A percentile compares a stretch with the other conserved stretches of the same genome.
Evolutionary conservation across 2,329 filamentous ascomycete genomes (phyloP).

Genomic region (Chalara sp.): DNA sequence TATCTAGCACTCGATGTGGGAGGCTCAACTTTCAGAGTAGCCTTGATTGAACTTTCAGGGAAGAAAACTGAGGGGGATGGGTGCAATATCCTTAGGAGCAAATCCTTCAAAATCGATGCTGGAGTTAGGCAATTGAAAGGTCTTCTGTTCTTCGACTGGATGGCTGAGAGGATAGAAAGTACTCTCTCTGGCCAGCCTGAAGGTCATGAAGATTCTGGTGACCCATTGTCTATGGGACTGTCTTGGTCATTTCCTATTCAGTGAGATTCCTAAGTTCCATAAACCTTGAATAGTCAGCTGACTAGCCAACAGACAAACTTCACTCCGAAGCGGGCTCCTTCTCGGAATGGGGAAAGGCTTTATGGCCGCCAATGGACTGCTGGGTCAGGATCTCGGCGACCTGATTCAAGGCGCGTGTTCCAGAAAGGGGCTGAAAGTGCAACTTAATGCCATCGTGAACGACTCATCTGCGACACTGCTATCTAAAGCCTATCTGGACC

Average conservation of each 20-base stretch:
- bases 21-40: constrained; percentile 60
- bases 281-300: constrained; percentile 18
- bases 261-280: constrained; percentile 35
- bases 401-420: constrained; percentile 49
- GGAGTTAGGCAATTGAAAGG: constrained; percentile 51
- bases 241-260: constrained; percentile 67
- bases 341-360: constrained; percentile 62
- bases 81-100: constrained; percentile 47
- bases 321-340: constrained; percentile 50
- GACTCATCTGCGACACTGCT: constrained; percentile 61
- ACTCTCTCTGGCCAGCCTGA: constrained; percentile 42
- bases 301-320: constrained; percentile 49
- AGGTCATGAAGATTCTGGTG: constrained; percentile 26
- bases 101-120: constrained; percentile 48
- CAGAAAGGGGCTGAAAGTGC: constrained; percentile 39
- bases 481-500: constrained; percentile 50
- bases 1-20: constrained; percentile 63
- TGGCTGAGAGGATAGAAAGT: constrained; percentile 53
- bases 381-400: constrained; percentile 53
- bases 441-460: constrained; percentile 57
- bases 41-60: constrained; percentile 52
- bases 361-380: constrained; percentile 47
- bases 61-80: constrained; percentile 33
- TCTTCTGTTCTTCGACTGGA: constrained; percentile 60
- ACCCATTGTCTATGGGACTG: constrained; percentile 50